Evolutionary conservation across 805 yeast species (phyloP).

Genomic region (Kodamaea laetipori): DNA sequence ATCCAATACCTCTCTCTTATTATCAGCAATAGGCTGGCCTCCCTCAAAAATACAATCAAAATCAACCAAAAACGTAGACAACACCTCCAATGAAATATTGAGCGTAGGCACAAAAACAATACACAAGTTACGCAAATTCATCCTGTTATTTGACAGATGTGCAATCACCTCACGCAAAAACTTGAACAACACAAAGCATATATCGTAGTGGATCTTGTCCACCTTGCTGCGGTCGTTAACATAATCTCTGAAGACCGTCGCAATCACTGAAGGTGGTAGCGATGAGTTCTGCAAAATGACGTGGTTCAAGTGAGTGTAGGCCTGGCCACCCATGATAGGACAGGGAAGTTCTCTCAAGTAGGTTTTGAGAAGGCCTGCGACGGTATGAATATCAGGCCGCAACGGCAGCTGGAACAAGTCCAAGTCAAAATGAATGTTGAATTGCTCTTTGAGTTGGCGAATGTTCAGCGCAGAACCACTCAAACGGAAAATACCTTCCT

Average conservation of each 20-base stretch:
- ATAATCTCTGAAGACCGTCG: conserved; percentile 33
- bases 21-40: conserved; percentile 44
- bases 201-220: conserved; percentile 58
- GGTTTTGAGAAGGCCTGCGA: conserved; percentile 81
- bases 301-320: conserved; percentile 31
- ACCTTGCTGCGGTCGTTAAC: conserved; percentile 39
- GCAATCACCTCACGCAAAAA: conserved; percentile 66
- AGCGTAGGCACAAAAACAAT: conserved; percentile 84
- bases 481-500: conserved; percentile 88
- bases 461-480: conserved; percentile 86
- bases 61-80: conserved; percentile 62
- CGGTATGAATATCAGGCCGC: conserved; percentile 76
- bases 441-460: conserved; percentile 64
- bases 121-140: conserved; percentile 78
- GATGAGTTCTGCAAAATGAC: conserved; percentile 19
- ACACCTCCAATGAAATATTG: conserved; percentile 62
- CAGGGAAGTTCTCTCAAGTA: conserved; percentile 78
- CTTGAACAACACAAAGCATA: conserved; percentile 65
- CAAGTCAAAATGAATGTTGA: conserved; percentile 67
- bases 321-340: conserved; percentile 62
- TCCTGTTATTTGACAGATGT: conserved; percentile 66
- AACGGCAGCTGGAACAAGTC: conserved; percentile 54
- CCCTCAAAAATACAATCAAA: conserved; percentile 62
- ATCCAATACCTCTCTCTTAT: conserved; percentile 51
- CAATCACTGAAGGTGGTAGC: conserved; percentile 24